These are phyloP conservation scores for Trichoderma asperelloides DNA, from an alignment of 495 filamentous ascomycete species.

Conservation along the genomic window DNA sequence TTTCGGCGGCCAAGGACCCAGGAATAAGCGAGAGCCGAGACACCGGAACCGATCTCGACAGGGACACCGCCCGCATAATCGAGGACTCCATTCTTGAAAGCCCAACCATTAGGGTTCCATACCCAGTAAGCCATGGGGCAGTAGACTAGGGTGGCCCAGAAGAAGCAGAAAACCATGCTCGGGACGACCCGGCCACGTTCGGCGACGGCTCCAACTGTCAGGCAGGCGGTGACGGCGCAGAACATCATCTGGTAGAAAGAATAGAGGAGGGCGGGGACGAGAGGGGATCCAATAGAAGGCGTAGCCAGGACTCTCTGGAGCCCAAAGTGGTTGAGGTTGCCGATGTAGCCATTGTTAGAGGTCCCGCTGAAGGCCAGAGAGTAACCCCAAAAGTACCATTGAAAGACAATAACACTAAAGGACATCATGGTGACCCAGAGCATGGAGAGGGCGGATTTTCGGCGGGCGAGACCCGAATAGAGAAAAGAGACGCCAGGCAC, in stretches of 20 bases:
- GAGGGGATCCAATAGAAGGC: conserved; percentile 71
- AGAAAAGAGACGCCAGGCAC: conserved; percentile 93
- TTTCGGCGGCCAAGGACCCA: conserved; percentile 92
- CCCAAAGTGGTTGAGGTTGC: conserved; percentile 78
- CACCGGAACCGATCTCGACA: conserved; percentile 92
- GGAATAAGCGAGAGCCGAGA: conserved; percentile 89
- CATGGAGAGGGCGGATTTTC: conserved; percentile 90
- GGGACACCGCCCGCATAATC: conserved; percentile 97
- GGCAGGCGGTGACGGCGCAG: conserved; percentile 83
- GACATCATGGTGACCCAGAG: conserved; percentile 95
- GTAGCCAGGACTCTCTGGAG: conserved; percentile 67
- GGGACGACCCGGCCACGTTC: conserved; percentile 91
- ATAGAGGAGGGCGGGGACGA: conserved; percentile 84
- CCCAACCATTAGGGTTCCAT: conserved; percentile 94
- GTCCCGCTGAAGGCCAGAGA: conserved; percentile 81
- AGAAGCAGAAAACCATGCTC: conserved; percentile 90
- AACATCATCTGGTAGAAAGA: conserved; percentile 84
- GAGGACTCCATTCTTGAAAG: conserved; percentile 79
- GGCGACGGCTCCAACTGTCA: conserved; percentile 84
- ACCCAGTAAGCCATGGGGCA: conserved; percentile 93
- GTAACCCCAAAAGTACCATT: conserved; percentile 99
- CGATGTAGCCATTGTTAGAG: conserved; percentile 76
- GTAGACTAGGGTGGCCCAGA: conserved; percentile 96
- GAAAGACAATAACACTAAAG: conserved; percentile 80
- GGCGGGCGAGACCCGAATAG: conserved; percentile 94